Percentiles rank a stretch among this genome's conserved stretches.
phyloP scores from a whole-genome alignment of 306 rosid species.

The Trifolium dubium region DNA sequence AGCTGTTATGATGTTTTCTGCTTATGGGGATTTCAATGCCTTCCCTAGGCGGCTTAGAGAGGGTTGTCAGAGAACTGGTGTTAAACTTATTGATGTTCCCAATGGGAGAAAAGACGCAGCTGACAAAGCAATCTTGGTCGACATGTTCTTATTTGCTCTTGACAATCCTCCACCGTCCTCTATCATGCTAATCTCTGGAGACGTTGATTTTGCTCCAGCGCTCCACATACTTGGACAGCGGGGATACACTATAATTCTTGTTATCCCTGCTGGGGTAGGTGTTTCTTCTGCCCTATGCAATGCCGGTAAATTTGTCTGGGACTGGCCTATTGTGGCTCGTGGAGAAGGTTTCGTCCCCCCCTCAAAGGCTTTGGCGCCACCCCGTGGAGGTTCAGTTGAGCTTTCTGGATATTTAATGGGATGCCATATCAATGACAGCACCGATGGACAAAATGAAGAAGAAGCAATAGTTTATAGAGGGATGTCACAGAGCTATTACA shows the following conservation, averaged over 20 bases:
- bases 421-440: constrained; percentile 60
- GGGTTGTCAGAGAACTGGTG: constrained; percentile 99
- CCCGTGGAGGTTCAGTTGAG: constrained; percentile 60
- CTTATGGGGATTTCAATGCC: constrained; percentile 92
- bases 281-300: constrained; percentile 94
- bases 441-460: constrained; percentile 69
- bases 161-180: constrained; percentile 98
- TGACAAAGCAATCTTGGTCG: constrained; percentile 96
- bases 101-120: constrained; percentile 99
- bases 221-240: constrained; percentile 98
- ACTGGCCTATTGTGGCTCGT: constrained; percentile 93
- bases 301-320: constrained; percentile 99
- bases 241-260: constrained; percentile 88
- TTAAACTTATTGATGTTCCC: constrained; percentile 91
- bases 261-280: constrained; percentile 85
- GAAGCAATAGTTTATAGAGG: constrained; percentile 88
- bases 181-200: constrained; percentile 93
- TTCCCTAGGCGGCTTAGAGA: constrained; percentile 91
- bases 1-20: constrained; percentile 83
- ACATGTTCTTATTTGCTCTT: constrained; percentile 97
- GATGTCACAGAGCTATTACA: constrained; percentile 66
- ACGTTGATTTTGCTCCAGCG: constrained; percentile 93
- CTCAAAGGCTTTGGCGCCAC: constrained; percentile 57
- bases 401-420: constrained; percentile 73
- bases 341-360: constrained; percentile 91